These are phyloP conservation scores for Auricularia sp. DNA, from an alignment of 768 basidiomycete genomes.

Conservation along the genomic window DNA sequence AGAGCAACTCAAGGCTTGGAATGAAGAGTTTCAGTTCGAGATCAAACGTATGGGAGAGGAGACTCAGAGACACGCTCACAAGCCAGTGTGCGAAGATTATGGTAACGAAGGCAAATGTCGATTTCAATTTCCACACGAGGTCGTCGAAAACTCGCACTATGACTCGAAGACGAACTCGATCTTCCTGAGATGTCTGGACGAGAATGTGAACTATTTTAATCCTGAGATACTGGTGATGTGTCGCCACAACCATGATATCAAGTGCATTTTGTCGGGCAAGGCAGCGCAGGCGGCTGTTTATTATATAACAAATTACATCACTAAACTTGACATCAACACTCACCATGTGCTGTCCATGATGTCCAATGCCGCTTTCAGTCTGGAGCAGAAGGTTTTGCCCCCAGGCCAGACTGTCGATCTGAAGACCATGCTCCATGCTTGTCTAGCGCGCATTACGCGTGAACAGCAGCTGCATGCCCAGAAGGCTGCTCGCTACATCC, in stretches of 20 bases:
- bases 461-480: conserved; percentile 27
- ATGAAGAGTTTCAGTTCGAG: too few species aligned
- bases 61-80: too few species aligned
- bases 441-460: conserved; percentile 19
- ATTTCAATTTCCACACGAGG: too few species aligned
- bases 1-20: too few species aligned
- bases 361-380: conserved; percentile 15
- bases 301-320: conserved; percentile 28
- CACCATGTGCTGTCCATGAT: conserved; percentile 18
- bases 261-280: conserved; percentile 25
- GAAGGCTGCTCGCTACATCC: conserved; percentile 23
- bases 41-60: too few species aligned
- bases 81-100: too few species aligned
- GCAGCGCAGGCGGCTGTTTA: conserved; percentile 27
- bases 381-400: neutral
- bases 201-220: conserved; percentile 23
- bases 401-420: conserved; percentile 5
- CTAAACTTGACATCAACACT: conserved; percentile 21
- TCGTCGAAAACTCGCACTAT: conserved; percentile 19
- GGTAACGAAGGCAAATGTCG: too few species aligned
- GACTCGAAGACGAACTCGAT: conserved; percentile 23
- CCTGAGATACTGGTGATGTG: conserved; percentile 24
- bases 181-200: conserved; percentile 19
- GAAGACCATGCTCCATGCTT: conserved; percentile 21
- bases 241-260: conserved; percentile 26